Evolutionary conservation across 192 early-diverging fungal species (phyloP).

Genomic region (Phycomyces nitens): DNA sequence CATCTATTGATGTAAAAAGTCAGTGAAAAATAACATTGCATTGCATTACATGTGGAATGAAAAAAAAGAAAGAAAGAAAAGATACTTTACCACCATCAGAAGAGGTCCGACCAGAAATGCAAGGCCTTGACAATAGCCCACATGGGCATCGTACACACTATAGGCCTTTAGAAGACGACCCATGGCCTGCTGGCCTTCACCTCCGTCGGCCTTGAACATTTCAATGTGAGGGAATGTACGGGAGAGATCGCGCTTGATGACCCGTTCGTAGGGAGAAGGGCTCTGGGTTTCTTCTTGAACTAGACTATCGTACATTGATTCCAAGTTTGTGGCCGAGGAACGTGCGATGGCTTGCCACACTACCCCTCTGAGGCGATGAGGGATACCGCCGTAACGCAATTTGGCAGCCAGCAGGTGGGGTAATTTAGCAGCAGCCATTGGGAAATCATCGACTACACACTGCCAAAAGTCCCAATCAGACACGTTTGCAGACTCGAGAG

Average conservation of each 20-base stretch:
- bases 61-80: neutral
- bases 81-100: constrained; percentile 70
- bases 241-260: constrained; percentile 88
- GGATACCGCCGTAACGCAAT: constrained; percentile 74
- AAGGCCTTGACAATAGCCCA: constrained; percentile 97
- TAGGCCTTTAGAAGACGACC: constrained; percentile 92
- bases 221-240: constrained; percentile 88
- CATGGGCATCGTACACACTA: constrained; percentile 85
- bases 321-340: constrained; percentile 74
- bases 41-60: neutral
- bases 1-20: constrained; percentile 58
- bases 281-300: constrained; percentile 46
- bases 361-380: constrained; percentile 76
- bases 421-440: constrained; percentile 60
- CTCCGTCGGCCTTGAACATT: constrained; percentile 76
- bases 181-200: constrained; percentile 82
- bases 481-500: constrained; percentile 30
- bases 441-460: constrained; percentile 74
- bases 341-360: constrained; percentile 92
- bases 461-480: constrained; percentile 82
- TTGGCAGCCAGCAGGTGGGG: constrained; percentile 68
- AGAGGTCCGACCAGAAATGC: constrained; percentile 90
- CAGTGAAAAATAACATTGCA: neutral
- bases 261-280: constrained; percentile 75
- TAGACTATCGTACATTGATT: constrained; percentile 76